Base-by-base conservation (phyloP, 345 rosid genomes). In the Combretum micranthum region DNA sequence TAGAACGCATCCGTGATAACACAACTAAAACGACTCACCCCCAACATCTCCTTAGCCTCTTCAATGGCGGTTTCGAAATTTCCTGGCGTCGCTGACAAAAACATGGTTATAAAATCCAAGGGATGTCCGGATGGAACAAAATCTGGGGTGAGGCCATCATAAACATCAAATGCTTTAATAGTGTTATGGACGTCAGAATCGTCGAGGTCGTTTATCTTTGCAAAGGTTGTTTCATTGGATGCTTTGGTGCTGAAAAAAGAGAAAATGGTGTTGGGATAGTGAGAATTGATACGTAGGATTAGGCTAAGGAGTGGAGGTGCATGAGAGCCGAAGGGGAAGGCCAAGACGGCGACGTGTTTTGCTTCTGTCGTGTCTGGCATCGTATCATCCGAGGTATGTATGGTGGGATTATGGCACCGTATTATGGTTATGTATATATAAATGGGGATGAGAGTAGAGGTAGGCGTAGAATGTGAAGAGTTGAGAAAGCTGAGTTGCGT, bases 1-100 rank as follows among this genome's bases (percentile, higher is more conserved):
- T 51, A 66, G 22, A 84, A 84, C 1, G 79, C 87, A 42, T 84
- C 91, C 2, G 78, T 61, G 3, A 84, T 21, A 32, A 84, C 50
- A 58, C 79, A 73, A 46, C 56, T 69, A 17, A 79, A 26, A 12
- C n/a, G n/a, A n/a, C 18, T 46, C 54, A 23, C 49, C 20, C 80
- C 77, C 0, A 61, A 64, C 42, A 47, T 78, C 49, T 32, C 53
- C 59, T 75, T 70, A 0, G 73, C 72, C 12, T 4, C 45, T 3
- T 63, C 48, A 48, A 76, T 43, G 15, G 65, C 84, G 4, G 16
- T 55, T 59, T 20, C 20, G 20, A 75, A 69, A 53, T 73, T 82
- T 21, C 22, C 77, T 13, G 78, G 81, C 21, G 48, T 52, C 4
- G 65, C 78, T 55, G 58, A 62, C 26, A 79, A 13, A 52, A 84